Percentiles rank a stretch among this genome's conserved stretches.
Evolutionary conservation across 2,329 filamentous ascomycete species (phyloP).

Genomic region (Fusarium pilosicola): DNA sequence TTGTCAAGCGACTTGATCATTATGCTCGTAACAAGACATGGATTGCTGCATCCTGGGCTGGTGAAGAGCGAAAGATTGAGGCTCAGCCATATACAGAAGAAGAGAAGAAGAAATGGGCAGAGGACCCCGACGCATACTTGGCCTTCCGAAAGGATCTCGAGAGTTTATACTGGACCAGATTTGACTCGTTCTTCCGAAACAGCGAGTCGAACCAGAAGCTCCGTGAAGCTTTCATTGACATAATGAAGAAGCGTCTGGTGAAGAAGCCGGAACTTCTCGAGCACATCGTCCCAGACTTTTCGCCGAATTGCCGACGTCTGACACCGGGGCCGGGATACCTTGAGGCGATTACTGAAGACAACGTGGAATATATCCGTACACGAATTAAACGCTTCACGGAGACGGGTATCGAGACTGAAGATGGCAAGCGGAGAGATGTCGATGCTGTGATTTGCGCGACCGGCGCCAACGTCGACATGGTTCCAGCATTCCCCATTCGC

Average conservation of each 20-base stretch:
- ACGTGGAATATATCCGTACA: slow-evolving; percentile 69
- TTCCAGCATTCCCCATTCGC: slow-evolving; percentile 69
- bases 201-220: slow-evolving; percentile 60
- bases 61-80: slow-evolving; percentile 63
- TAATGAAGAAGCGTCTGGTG: slow-evolving; percentile 64
- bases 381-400: slow-evolving; percentile 67
- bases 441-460: slow-evolving; percentile 76
- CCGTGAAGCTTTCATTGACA: slow-evolving; percentile 54
- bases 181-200: slow-evolving; percentile 63
- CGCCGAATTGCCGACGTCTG: slow-evolving; percentile 70
- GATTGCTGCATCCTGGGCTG: slow-evolving; percentile 71
- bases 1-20: slow-evolving; percentile 65
- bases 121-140: slow-evolving; percentile 70
- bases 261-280: slow-evolving; percentile 66
- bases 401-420: slow-evolving; percentile 68
- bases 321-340: slow-evolving; percentile 76
- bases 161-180: slow-evolving; percentile 70
- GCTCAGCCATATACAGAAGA: slow-evolving; percentile 65
- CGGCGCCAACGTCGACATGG: slow-evolving; percentile 69
- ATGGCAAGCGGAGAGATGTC: slow-evolving; percentile 66
- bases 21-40: slow-evolving; percentile 74
- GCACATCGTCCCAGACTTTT: slow-evolving; percentile 69
- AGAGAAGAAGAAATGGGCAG: slow-evolving; percentile 64
- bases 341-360: slow-evolving; percentile 69
- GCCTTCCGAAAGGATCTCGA: slow-evolving; percentile 67